Evolutionary conservation across 192 early-diverging fungal species (phyloP), one percentile per base, ranked within the genome.

Genomic region (Backusella parvicylindrica): DNA sequence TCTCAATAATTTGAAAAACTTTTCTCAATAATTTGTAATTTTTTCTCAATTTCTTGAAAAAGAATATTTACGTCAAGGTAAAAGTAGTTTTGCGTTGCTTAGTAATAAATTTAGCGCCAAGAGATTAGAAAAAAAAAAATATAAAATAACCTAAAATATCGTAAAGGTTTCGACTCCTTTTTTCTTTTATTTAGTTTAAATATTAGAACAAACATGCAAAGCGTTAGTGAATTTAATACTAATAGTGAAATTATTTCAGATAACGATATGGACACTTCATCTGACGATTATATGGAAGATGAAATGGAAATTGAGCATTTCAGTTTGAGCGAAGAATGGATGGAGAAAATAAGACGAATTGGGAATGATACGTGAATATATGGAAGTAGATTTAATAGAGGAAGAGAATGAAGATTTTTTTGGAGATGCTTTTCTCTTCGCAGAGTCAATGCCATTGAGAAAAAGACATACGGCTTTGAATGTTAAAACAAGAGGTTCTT

Each of bases 141-240:
- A n/a, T n/a, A n/a, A 65, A 67, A 67, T 67, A 32, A 67, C 18
- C 65, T 67, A 67, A 67, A 67, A 67, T 67, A 67, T 67, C 65
- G 65, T 67, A 67, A 70, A 70, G 47, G 69, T 31, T 70, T 70
- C 43, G 69, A 70, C 69, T 70, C 41, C 30, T 53, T 70, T 53
- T 70, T 70, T 70, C 69, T 70, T 50, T 70, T 70, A 70, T 70
- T 70, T 70, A 70, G 41, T 70, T 70, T 70, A 70, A 47, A 70
- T 70, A 70, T 70, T 70, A 70, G 69, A 70, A 70, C 69, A 70
- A 70, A 70, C 41, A 70, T 50, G 69, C 69, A 70, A 33, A 70
- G 11, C 47, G 28, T 70, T 70, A 70, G 69, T 70, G 47, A 70
- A 50, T 70, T 50, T 53, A 70, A 50, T 70, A 13, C 69, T 43